A percentile compares a stretch with the other conserved stretches of the same genome.
These are phyloP conservation scores for Syncephalastrum monosporum DNA, from an alignment of 371 early-diverging fungal genomes.

Conservation along the genomic window DNA sequence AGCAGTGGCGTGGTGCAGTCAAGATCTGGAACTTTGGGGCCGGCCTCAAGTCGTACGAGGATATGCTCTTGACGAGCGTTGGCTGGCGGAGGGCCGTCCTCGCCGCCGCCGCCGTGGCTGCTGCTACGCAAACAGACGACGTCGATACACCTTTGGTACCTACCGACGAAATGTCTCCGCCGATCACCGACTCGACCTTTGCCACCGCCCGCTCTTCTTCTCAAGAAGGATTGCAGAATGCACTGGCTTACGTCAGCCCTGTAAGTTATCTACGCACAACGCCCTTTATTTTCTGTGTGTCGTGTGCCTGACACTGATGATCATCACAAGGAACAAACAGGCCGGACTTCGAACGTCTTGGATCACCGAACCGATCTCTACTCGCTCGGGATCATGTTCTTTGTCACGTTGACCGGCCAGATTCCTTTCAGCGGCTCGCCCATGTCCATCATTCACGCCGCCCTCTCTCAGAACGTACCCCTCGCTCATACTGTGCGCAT, in stretches of 20 bases:
- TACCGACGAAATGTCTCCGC: too few species aligned
- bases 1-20: conserved; percentile 12
- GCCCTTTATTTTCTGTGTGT: background rate
- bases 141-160: too few species aligned
- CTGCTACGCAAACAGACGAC: background rate
- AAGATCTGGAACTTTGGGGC: conserved; percentile 45
- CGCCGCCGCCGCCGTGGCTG: conserved; percentile 8
- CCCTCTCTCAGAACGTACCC: conserved; percentile 49
- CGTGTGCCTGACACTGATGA: background rate
- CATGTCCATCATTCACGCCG: conserved; percentile 52
- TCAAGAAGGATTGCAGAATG: conserved; percentile 28
- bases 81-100: conserved; percentile 30
- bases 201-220: background rate
- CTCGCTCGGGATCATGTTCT: conserved; percentile 54
- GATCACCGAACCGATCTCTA: conserved; percentile 60
- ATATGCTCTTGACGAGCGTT: conserved; percentile 34
- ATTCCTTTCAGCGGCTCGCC: conserved; percentile 50
- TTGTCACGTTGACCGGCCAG: conserved; percentile 46
- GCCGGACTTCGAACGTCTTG: conserved; percentile 53
- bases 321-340: conserved; percentile 49
- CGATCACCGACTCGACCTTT: too few species aligned
- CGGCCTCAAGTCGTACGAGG: conserved; percentile 38
- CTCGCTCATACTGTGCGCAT: conserved; percentile 42
- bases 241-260: conserved; percentile 38
- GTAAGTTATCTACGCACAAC: conserved; percentile 10